Percentiles rank a stretch among this genome's conserved stretches.
phyloP scores from a whole-genome alignment of 768 basidiomycete genomes.

The Heimioporus sp. region DNA sequence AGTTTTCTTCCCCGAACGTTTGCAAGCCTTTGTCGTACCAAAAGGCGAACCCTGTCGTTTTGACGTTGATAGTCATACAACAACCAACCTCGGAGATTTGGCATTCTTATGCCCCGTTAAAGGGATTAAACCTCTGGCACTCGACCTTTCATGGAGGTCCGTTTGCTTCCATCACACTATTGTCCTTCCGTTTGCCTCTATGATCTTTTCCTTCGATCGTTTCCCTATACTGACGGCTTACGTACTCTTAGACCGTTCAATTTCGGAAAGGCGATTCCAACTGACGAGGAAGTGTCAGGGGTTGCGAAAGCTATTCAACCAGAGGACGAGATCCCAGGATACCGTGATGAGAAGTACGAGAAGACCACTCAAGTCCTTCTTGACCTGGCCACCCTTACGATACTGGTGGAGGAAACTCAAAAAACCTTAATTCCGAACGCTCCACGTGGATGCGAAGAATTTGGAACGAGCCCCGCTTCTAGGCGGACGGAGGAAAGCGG shows the following conservation, averaged over 20 bases:
- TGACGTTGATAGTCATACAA: not conserved
- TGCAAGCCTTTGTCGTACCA: slow-evolving; percentile 28
- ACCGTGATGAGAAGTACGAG: slow-evolving; percentile 12
- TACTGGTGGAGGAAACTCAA: slow-evolving; percentile 12
- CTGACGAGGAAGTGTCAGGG: slow-evolving; percentile 29
- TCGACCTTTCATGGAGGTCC: slow-evolving; percentile 70
- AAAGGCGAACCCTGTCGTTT: slow-evolving; percentile 8
- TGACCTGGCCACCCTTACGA: not conserved
- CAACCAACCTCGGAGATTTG: not conserved
- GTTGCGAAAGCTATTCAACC: slow-evolving; percentile 14
- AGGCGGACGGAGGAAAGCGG: slow-evolving; percentile 9
- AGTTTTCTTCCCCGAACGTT: slow-evolving; percentile 32
- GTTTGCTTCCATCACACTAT: slow-evolving; percentile 17
- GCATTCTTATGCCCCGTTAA: slow-evolving; percentile 50
- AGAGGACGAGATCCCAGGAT: slow-evolving; percentile 12
- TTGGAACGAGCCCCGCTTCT: slow-evolving; percentile 27
- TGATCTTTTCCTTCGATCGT: not conserved
- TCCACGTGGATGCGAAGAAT: slow-evolving; percentile 19
- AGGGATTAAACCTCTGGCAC: slow-evolving; percentile 54
- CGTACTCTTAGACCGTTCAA: slow-evolving; percentile 45
- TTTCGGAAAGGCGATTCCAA: slow-evolving; percentile 32
- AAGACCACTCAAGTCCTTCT: slow-evolving; percentile 12
- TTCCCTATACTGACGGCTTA: not conserved
- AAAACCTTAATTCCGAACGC: not conserved
- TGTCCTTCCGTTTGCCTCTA: not conserved